Evolutionary conservation across 106 monocot species (phyloP).

Genomic region (Acorus gramineus): DNA sequence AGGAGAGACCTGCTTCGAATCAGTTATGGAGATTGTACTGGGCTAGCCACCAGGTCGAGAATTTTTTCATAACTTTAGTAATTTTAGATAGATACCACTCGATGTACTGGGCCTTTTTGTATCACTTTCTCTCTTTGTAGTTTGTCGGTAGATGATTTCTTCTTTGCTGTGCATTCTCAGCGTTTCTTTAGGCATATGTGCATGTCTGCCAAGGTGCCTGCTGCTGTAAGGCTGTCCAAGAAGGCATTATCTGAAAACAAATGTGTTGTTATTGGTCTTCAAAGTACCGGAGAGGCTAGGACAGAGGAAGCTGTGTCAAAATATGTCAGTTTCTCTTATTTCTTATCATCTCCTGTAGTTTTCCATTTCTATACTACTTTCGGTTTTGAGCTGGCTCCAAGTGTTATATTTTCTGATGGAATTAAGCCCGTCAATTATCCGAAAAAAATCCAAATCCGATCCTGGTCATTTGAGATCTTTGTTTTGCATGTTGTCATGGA

Average conservation of each 20-base stretch:
- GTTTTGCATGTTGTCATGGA: slow-evolving; percentile 2
- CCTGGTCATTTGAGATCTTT: background rate
- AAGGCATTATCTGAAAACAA: slow-evolving; percentile 73
- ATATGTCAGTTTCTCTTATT: slow-evolving; percentile 49
- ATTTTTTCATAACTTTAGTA: background rate
- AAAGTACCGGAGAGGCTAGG: slow-evolving; percentile 97
- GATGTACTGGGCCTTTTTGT: background rate
- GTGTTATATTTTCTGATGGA: too few relatives aligned
- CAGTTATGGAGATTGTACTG: slow-evolving; percentile 94
- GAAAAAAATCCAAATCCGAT: too few relatives aligned
- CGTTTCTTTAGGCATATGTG: slow-evolving; percentile 95
- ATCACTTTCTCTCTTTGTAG: slow-evolving; percentile 1
- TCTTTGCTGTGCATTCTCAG: slow-evolving; percentile 25
- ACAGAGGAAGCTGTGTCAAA: slow-evolving; percentile 95
- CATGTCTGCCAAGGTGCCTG: slow-evolving; percentile 98
- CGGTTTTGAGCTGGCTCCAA: background rate
- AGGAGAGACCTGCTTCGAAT: slow-evolving; percentile 64
- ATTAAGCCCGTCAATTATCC: too few relatives aligned
- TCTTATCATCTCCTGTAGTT: too few relatives aligned
- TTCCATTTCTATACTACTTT: background rate
- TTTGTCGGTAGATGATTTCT: slow-evolving; percentile 5
- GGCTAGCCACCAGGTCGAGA: slow-evolving; percentile 87
- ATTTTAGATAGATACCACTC: background rate
- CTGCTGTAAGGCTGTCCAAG: slow-evolving; percentile 63
- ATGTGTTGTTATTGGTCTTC: slow-evolving; percentile 97